A percentile compares a stretch with the other conserved stretches of the same genome.
Evolutionary conservation across 2,329 filamentous ascomycete species (phyloP).

Genomic region (Pseudogymnoascus sp.): DNA sequence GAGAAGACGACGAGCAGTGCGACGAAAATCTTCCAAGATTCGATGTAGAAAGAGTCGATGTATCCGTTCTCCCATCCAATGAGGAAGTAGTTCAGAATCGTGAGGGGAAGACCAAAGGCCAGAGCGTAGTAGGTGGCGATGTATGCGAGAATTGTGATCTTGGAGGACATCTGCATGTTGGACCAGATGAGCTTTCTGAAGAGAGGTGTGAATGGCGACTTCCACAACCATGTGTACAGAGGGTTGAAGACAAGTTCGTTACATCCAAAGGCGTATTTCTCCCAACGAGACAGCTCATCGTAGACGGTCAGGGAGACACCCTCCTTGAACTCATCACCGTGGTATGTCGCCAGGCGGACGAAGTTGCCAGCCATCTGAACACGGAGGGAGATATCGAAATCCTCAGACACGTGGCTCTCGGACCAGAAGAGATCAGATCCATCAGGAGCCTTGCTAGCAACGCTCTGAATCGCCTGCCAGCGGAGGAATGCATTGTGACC

Average conservation of each 20-base stretch:
- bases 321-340: constrained; percentile 62
- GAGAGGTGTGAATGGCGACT: constrained; percentile 57
- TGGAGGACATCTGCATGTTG: constrained; percentile 56
- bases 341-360: constrained; percentile 61
- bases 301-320: constrained; percentile 67
- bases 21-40: constrained; percentile 57
- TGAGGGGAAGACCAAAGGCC: constrained; percentile 58
- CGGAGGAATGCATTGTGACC: constrained; percentile 70
- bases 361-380: constrained; percentile 61
- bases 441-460: constrained; percentile 48
- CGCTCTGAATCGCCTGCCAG: constrained; percentile 56
- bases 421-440: constrained; percentile 60
- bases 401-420: constrained; percentile 67
- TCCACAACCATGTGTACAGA: constrained; percentile 50
- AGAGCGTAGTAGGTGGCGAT: constrained; percentile 57
- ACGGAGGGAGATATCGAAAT: constrained; percentile 68
- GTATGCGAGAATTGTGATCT: constrained; percentile 64
- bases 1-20: constrained; percentile 59
- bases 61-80: constrained; percentile 63
- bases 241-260: constrained; percentile 66
- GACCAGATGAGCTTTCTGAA: constrained; percentile 53
- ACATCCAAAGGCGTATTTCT: constrained; percentile 66
- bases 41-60: constrained; percentile 59
- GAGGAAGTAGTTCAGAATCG: constrained; percentile 61
- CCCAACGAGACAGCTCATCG: constrained; percentile 64